These are phyloP conservation scores for Trichoderma polysporum DNA, from an alignment of 2,329 filamentous ascomycete species.

Conservation along the genomic window DNA sequence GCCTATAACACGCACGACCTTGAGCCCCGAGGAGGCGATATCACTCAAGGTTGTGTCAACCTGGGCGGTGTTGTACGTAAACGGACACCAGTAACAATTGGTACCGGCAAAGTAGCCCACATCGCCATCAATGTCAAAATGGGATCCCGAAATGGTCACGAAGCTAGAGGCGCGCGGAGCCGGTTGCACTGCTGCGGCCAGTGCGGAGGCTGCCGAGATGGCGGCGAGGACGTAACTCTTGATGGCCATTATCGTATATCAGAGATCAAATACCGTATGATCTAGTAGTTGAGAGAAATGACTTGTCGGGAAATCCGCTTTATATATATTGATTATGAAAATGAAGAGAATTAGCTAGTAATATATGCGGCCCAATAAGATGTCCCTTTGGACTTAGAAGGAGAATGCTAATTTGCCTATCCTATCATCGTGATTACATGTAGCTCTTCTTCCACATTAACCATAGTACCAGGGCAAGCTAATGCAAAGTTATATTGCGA, in stretches of 20 bases:
- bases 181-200: not conserved
- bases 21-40: constrained; percentile 50
- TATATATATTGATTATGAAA: not conserved
- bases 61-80: constrained; percentile 52
- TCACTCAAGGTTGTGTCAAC: constrained; percentile 55
- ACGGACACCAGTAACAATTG: constrained; percentile 58
- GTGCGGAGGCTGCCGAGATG: not conserved
- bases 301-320: not conserved
- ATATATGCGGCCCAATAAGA: not conserved
- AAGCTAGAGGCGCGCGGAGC: constrained; percentile 23
- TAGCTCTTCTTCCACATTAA: not conserved
- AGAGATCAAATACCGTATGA: not conserved
- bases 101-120: constrained; percentile 53
- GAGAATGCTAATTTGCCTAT: not conserved
- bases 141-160: constrained; percentile 29
- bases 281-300: not conserved
- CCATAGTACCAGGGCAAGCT: not conserved
- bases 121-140: constrained; percentile 46
- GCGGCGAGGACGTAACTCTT: not conserved
- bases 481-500: not conserved
- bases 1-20: constrained; percentile 60
- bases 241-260: not conserved
- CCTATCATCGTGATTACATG: not conserved
- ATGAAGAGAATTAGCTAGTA: not conserved
- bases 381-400: not conserved